Base-by-base conservation (phyloP, 805 yeast species). In the Metschnikowia santaceciliae region DNA sequence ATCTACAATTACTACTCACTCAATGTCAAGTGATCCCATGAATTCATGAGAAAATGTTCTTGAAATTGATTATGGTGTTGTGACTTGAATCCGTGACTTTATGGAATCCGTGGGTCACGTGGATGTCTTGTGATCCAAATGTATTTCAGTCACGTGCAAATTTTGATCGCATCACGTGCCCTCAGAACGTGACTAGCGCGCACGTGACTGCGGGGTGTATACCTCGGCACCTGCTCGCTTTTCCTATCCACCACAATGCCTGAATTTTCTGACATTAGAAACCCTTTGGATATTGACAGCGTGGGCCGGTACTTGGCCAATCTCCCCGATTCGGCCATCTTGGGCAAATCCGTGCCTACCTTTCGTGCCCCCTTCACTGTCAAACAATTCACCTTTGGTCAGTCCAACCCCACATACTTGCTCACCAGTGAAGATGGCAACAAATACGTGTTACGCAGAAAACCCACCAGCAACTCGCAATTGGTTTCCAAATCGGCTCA, bases 371-470 rank as follows among this genome's bases (percentile, higher is more conserved):
- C 65, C 47, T 64, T 65, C 13, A 55, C 54, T 0, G 61, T 80
- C 40, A 67, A 74, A 52, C 88, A 82, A 63, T 82, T 82, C 66
- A 73, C 73, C 26, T 80, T 77, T 61, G 88, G 88, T 14, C 88
- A 82, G 61, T 78, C 83, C 1, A 82, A 82, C 59, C 88, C 87
- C 11, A 81, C 86, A 1, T 82, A 81, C 59, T 71, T 78, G 30
- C 49, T 81, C 23, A 64, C 61, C 2, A 83, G 80, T 54, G 60
- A 69, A 2, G 72, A 72, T 0, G 60, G 56, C 6, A 65, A 61
- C 30, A 65, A 70, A 38, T 75, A 71, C 48, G 86, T 82, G 2
- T 68, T 82, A 46, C 67, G 88, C 50, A 70, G 82, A 55, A 82
- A 82, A 59, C 88, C 88, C 0, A 71, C 76, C 6, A 63, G 78